Evolutionary conservation across 2,329 filamentous ascomycete genomes (phyloP).

Genomic region (Fusarium decemcellulare): DNA sequence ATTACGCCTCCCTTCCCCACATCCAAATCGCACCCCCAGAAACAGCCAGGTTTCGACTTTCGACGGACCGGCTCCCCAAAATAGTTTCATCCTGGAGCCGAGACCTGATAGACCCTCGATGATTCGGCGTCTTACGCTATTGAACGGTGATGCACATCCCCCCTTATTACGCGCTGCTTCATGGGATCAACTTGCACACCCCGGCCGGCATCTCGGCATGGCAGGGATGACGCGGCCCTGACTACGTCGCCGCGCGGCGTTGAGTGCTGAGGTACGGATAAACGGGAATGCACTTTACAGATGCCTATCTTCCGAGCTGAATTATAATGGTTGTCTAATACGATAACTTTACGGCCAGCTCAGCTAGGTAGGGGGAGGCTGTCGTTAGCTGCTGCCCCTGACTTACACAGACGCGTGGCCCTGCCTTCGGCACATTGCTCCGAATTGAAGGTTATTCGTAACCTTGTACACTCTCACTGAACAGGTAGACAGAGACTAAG

Average conservation of each 20-base stretch:
- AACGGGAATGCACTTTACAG: conserved; percentile 17
- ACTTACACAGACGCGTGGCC: conserved; percentile 18
- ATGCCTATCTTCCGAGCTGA: conserved; percentile 4
- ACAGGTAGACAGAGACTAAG: not conserved
- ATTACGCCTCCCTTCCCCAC: not conserved
- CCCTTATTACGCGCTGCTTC: conserved; percentile 4
- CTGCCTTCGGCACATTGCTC: conserved; percentile 3
- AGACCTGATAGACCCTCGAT: not conserved
- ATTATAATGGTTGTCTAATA: conserved; percentile 19
- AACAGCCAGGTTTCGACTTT: not conserved
- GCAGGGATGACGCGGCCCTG: conserved; percentile 44
- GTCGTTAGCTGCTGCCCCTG: conserved; percentile 19
- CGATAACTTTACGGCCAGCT: conserved; percentile 12
- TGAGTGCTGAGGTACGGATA: conserved; percentile 19
- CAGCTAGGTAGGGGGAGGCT: not conserved
- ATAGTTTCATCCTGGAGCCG: conserved; percentile 1
- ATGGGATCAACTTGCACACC: conserved; percentile 18
- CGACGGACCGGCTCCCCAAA: not conserved
- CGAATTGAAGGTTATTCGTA: conserved; percentile 25
- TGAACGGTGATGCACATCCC: not conserved
- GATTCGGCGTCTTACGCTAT: conserved; percentile 5
- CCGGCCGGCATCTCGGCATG: conserved; percentile 36
- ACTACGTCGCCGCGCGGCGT: conserved; percentile 30
- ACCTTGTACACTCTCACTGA: conserved; percentile 20
- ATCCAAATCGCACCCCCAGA: not conserved